Percentiles rank a stretch among this genome's conserved stretches.
phyloP scores from a whole-genome alignment of 306 rosid species.

The Quercus cerris region DNA sequence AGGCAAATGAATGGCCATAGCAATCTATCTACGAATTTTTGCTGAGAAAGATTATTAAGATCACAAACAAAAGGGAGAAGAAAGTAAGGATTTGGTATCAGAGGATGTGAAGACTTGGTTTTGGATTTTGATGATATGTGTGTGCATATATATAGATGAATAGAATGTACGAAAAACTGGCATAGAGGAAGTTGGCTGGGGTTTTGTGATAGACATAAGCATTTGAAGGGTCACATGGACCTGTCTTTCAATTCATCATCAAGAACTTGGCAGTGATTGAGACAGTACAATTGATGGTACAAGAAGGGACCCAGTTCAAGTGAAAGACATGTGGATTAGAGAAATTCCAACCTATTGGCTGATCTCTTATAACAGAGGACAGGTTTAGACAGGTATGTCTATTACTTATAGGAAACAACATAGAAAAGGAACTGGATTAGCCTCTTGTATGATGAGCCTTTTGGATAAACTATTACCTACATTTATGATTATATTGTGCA shows the following conservation, averaged over 20 bases:
- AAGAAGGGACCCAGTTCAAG: background rate
- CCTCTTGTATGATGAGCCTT: background rate
- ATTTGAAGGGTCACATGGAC: conserved; percentile 19
- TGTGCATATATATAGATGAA: background rate
- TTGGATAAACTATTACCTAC: too few species aligned
- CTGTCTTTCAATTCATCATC: conserved; percentile 5
- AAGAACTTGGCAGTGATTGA: background rate
- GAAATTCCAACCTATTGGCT: background rate
- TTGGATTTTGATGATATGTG: background rate
- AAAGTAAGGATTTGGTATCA: background rate
- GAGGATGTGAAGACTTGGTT: background rate
- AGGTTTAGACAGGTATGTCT: background rate
- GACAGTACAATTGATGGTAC: too few species aligned
- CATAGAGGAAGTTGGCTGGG: background rate
- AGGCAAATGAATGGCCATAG: conserved; percentile 25
- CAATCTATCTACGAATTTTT: background rate
- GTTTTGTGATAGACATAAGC: conserved; percentile 7
- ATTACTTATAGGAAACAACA: background rate
- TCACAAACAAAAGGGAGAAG: background rate
- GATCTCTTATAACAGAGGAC: background rate
- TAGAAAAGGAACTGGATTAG: background rate
- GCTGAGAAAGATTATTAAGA: background rate
- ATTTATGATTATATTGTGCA: too few species aligned
- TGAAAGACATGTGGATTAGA: background rate
- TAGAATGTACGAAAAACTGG: background rate